Conservation (phyloP, 148 eudicot species). For the Vaccinium darrowii region DNA sequence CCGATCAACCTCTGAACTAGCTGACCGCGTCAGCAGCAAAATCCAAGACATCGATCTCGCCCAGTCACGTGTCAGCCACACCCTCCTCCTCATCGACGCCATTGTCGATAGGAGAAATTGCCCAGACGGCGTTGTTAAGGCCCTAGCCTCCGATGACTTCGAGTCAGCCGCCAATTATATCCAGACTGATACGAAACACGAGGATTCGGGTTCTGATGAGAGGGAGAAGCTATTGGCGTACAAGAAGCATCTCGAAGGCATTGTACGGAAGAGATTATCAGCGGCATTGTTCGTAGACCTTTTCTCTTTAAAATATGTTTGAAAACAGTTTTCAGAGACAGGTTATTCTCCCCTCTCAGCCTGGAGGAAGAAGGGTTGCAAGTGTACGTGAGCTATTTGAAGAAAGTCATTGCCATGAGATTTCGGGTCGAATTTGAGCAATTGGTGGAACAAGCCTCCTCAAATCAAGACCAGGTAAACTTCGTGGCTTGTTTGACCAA, state of each 20-base stretch:
- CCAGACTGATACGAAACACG: conserved; percentile 57
- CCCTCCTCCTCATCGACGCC: conserved; percentile 76
- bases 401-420: conserved; percentile 64
- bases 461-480: no score
- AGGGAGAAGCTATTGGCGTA: conserved; percentile 57
- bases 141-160: no score
- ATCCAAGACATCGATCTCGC: conserved; percentile 89
- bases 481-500: no score
- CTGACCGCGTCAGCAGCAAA: conserved; percentile 68
- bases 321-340: no score
- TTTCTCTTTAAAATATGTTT: no score
- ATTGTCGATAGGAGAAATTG: conserved; percentile 55
- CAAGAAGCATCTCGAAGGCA: conserved; percentile 66
- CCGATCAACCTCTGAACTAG: conserved; percentile 55
- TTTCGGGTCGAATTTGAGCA: no score
- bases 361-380: conserved; percentile 87
- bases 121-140: conserved; percentile 58
- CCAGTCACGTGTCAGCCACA: conserved; percentile 70
- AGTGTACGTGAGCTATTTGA: conserved; percentile 74
- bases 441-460: no score
- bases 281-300: conserved; percentile 22
- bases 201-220: conserved; percentile 52
- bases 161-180: conserved; percentile 27
- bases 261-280: conserved; percentile 52
- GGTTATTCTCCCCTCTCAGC: conserved; percentile 55